These are phyloP conservation scores for Eremothecium coryli DNA, from an alignment of 1,139 yeast genomes.

Conservation along the genomic window DNA sequence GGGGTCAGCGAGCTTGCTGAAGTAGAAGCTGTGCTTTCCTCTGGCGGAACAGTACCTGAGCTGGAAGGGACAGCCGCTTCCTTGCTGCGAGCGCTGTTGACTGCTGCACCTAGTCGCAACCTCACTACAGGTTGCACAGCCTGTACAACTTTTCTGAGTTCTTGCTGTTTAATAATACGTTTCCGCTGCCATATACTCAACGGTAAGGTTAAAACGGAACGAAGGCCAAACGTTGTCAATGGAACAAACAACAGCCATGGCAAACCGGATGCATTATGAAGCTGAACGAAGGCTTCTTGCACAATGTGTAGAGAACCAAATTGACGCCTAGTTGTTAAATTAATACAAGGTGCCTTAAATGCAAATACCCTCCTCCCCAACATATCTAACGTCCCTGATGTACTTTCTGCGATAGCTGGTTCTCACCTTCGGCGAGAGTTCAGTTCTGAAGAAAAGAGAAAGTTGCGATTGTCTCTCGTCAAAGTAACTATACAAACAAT, in stretches of 20 bases:
- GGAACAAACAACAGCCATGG: slow-evolving; percentile 88
- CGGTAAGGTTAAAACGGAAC: slow-evolving; percentile 67
- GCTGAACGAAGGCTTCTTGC: slow-evolving; percentile 22
- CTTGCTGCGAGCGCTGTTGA: slow-evolving; percentile 12
- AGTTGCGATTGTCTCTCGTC: too few species aligned
- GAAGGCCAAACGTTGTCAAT: slow-evolving; percentile 51
- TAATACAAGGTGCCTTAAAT: too few species aligned
- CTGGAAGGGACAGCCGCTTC: slow-evolving; percentile 12
- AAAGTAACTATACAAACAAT: too few species aligned
- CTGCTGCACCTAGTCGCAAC: slow-evolving; percentile 55
- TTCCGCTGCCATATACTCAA: slow-evolving; percentile 63
- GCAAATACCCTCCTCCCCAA: too few species aligned
- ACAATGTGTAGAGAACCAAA: slow-evolving; percentile 18
- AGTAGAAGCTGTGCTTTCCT: slow-evolving; percentile 7
- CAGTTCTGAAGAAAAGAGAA: too few species aligned
- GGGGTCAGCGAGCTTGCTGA: slow-evolving; percentile 48
- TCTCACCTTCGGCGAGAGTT: too few species aligned
- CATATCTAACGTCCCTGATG: too few species aligned
- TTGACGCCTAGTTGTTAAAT: slow-evolving; percentile 7
- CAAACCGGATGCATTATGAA: slow-evolving; percentile 50
- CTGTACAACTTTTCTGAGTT: slow-evolving; percentile 54
- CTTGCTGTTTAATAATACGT: slow-evolving; percentile 61
- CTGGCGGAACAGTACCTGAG: slow-evolving; percentile 10
- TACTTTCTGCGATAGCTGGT: too few species aligned
- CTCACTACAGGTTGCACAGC: slow-evolving; percentile 72